Conservation (phyloP, 371 early-diverging fungal genomes). For the Rhizopus microsporus region DNA sequence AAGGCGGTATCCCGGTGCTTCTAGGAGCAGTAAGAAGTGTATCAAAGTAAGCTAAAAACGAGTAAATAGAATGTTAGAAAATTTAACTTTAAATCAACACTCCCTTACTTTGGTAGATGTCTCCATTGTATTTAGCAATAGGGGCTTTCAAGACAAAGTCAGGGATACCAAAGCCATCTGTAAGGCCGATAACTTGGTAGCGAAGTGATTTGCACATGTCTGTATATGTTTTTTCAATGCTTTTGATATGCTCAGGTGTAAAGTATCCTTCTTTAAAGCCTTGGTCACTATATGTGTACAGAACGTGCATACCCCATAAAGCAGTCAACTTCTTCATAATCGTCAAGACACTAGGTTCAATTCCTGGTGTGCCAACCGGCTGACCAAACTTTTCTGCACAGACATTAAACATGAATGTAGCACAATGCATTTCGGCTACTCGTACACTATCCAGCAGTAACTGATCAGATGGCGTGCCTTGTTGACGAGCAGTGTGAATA, state of each 20-base stretch:
- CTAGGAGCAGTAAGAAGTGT: conserved; percentile 37
- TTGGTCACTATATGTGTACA: conserved; percentile 49
- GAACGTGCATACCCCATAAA: conserved; percentile 42
- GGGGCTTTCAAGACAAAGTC: conserved; percentile 70
- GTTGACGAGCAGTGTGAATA: conserved; percentile 29
- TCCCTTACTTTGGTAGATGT: conserved; percentile 55
- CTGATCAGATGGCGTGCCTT: conserved; percentile 24
- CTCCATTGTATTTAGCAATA: conserved; percentile 65
- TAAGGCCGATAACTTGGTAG: conserved; percentile 59
- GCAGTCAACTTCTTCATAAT: conserved; percentile 39
- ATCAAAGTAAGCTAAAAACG: conserved; percentile 42
- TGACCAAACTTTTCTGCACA: conserved; percentile 35
- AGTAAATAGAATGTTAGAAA: background rate
- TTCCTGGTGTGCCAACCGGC: conserved; percentile 25
- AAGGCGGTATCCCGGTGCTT: conserved; percentile 36
- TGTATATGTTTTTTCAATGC: conserved; percentile 31
- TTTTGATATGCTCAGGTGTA: conserved; percentile 45
- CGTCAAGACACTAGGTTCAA: conserved; percentile 21
- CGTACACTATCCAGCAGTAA: conserved; percentile 38
- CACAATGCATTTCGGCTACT: conserved; percentile 41
- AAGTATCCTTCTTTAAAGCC: conserved; percentile 58
- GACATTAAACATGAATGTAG: conserved; percentile 32
- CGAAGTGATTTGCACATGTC: conserved; percentile 54
- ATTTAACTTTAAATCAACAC: background rate
- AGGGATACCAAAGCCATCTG: conserved; percentile 64